Base-by-base conservation (phyloP, 225 moss, liverwort and hornwort species). In the Ulota crispa region DNA sequence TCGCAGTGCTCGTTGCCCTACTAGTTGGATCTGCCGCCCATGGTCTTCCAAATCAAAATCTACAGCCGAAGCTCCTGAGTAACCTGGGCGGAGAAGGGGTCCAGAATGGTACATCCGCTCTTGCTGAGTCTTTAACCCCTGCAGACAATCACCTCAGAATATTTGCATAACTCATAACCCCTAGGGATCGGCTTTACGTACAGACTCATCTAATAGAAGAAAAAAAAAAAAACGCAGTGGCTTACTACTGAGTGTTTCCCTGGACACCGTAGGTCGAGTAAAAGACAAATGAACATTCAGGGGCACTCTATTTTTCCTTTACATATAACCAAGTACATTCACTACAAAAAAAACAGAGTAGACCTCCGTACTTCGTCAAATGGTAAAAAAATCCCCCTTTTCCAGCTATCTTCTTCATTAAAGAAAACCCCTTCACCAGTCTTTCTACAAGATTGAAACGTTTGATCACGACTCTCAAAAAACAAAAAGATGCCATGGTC, bases 41-140 rank as follows among this genome's bases (percentile, higher is more conserved):
- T 96, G 99, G 60, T 94, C 94, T 89, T 96, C 99, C 93, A 99
- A 89, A 91, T 99, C 98, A 90, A 94, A 94, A 94, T 99, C 99
- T 92, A 94, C 92, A 90, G 92, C 84, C 84, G 89, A 91, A 82
- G 94, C 89, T 82, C 93, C 92, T 68, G 94, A 86, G 85, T 93
- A 93, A 67, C 99, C 99, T 87, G 93, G 92, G 89, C 90, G 99
- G 83, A 99, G 96, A 84, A 99, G 92, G 83, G 99, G 99, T 80
- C 99, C 99, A 75, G 99, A 99, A 87, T 99, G 93, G 77, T 91
- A 99, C 92, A 94, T 89, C 87, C 99, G 96, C 83, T 95, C 95
- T 89, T 90, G 82, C 84, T 96, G 92, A 83, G 87, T 91, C 85
- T 91, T 88, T 70, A 87, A 82, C 87, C 94, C 95, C 99, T 99